phyloP scores from a whole-genome alignment of 2,329 filamentous ascomycete species.

The Pseudogymnoascus sp. region DNA sequence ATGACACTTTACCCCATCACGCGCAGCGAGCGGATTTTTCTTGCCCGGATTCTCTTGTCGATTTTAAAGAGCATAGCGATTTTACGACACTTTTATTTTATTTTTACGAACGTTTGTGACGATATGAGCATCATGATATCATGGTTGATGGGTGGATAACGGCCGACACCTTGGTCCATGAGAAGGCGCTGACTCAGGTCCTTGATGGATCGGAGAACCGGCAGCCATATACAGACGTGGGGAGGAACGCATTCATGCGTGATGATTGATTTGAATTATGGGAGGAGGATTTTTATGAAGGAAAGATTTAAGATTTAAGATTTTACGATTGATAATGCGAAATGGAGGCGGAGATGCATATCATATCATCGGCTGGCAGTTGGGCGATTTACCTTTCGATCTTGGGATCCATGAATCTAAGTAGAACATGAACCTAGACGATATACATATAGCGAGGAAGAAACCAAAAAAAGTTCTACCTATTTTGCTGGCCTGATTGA shows the following conservation, averaged over 20 bases:
- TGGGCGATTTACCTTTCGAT: neutral
- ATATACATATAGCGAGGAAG: slow-evolving; percentile 5
- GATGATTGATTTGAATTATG: slow-evolving; percentile 6
- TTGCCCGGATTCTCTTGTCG: neutral
- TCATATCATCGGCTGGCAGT: neutral
- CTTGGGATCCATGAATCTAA: neutral
- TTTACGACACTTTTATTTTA: slow-evolving; percentile 2
- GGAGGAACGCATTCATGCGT: slow-evolving; percentile 6
- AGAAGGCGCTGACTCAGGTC: neutral
- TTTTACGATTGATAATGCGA: slow-evolving; percentile 6
- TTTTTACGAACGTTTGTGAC: slow-evolving; percentile 11
- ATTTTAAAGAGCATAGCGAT: slow-evolving; percentile 11
- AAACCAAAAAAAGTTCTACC: neutral
- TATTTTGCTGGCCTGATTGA: neutral
- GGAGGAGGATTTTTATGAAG: slow-evolving; percentile 5
- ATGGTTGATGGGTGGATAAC: slow-evolving; percentile 9
- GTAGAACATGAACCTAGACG: slow-evolving; percentile 1
- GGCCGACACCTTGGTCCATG: slow-evolving; percentile 9
- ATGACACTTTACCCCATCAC: slow-evolving; percentile 30
- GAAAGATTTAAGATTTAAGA: slow-evolving; percentile 4
- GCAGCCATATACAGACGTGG: slow-evolving; percentile 6
- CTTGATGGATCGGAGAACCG: slow-evolving; percentile 1
- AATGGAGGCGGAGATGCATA: neutral
- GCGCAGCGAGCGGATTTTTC: slow-evolving; percentile 25
- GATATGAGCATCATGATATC: slow-evolving; percentile 11